phyloP scores from a whole-genome alignment of 768 basidiomycete species.

The Rhizopogon vulgaris region DNA sequence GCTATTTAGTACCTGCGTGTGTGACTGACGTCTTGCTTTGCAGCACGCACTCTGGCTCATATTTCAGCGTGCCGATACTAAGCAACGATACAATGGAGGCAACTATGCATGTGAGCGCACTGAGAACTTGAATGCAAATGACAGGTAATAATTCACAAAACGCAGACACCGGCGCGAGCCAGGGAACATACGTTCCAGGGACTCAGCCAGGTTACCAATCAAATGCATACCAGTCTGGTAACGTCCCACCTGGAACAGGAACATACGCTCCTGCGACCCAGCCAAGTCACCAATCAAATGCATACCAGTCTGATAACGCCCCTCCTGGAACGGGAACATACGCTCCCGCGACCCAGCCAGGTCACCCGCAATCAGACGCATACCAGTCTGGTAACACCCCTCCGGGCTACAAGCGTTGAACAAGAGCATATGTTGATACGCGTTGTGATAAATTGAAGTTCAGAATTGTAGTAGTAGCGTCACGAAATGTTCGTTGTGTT shows the following conservation, averaged over 20 bases:
- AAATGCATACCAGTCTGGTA: neutral
- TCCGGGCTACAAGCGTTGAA: neutral
- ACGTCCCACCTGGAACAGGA: neutral
- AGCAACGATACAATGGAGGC: constrained; percentile 63
- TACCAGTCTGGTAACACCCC: neutral
- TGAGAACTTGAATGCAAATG: neutral
- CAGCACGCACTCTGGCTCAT: constrained; percentile 85
- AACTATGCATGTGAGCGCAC: constrained; percentile 59
- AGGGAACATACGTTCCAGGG: constrained; percentile 15
- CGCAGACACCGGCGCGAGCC: constrained; percentile 17
- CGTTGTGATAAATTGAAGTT: neutral
- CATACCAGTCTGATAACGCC: neutral
- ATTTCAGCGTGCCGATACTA: constrained; percentile 75
- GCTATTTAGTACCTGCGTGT: neutral
- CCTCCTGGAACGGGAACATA: neutral
- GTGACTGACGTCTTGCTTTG: neutral
- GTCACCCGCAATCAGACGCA: neutral
- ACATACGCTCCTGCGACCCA: constrained; percentile 13
- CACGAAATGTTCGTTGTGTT: neutral
- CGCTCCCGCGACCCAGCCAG: neutral
- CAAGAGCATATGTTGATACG: neutral
- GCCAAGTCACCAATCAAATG: neutral
- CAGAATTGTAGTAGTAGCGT: neutral
- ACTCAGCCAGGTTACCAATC: neutral
- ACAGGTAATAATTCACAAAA: neutral